A percentile compares a stretch with the other conserved stretches of the same genome.
Conservation (phyloP, 164 flowering plant species). For the Kalanchoe fedtschenkoi region DNA sequence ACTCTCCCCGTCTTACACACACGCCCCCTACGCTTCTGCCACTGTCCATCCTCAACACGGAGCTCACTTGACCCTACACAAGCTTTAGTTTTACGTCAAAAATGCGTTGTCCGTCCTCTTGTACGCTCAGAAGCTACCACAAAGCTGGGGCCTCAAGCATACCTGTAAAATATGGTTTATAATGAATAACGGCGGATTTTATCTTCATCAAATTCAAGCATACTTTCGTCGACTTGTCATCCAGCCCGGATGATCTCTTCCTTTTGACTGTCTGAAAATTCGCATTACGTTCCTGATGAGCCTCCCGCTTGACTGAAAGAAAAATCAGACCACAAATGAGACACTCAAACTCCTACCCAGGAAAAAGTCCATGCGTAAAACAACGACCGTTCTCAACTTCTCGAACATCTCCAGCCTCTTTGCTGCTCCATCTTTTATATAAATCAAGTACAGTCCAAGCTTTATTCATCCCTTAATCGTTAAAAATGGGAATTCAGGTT, state of each 20-base stretch:
- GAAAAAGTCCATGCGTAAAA: background rate
- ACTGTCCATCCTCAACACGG: slow-evolving; percentile 9
- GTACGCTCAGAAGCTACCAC: too few relatives aligned
- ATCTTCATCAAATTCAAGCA: too few relatives aligned
- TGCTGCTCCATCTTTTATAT: background rate
- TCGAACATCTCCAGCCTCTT: background rate
- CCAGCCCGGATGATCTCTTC: too few relatives aligned
- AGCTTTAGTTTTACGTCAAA: background rate
- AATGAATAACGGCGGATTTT: too few relatives aligned
- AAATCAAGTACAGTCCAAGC: background rate
- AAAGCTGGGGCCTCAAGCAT: too few relatives aligned
- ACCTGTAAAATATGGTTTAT: too few relatives aligned
- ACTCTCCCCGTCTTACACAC: slow-evolving; percentile 8
- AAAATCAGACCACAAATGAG: background rate
- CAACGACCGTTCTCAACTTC: background rate
- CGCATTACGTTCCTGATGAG: too few relatives aligned
- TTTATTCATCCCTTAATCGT: background rate
- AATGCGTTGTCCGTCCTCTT: too few relatives aligned
- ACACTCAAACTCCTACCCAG: background rate
- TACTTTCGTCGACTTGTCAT: too few relatives aligned
- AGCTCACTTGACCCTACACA: background rate
- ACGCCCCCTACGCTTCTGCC: background rate
- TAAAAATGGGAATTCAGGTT: background rate
- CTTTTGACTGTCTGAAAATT: too few relatives aligned
- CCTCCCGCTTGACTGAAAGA: too few relatives aligned